Evolutionary conservation across 2,329 filamentous ascomycete genomes (phyloP).

Genomic region (Talaromyces sp.): DNA sequence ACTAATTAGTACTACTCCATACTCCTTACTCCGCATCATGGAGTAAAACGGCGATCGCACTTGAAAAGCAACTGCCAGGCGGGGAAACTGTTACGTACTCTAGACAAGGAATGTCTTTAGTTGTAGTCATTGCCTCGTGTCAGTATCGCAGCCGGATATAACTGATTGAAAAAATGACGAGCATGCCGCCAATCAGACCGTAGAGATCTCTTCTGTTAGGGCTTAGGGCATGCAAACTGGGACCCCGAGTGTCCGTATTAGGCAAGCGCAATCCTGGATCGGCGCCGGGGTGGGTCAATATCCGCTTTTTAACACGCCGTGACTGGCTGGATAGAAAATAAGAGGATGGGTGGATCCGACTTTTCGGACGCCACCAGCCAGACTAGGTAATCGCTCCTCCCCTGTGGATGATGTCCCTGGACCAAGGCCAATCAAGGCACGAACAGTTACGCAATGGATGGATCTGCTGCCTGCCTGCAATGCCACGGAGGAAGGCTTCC

Average conservation of each 20-base stretch:
- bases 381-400: not conserved
- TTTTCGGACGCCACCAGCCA: not conserved
- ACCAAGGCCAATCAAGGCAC: not conserved
- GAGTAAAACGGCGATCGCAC: not conserved
- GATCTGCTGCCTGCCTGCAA: not conserved
- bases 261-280: not conserved
- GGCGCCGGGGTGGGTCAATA: not conserved
- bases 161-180: not conserved
- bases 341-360: not conserved
- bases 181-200: not conserved
- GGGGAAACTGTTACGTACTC: not conserved
- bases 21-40: not conserved
- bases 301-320: not conserved
- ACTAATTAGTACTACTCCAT: not conserved
- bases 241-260: not conserved
- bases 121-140: constrained; percentile 2
- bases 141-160: not conserved
- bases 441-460: constrained; percentile 8
- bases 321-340: not conserved
- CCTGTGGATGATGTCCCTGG: not conserved
- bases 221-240: constrained; percentile 3
- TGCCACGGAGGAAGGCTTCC: not conserved
- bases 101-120: not conserved
- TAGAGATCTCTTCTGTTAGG: not conserved
- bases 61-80: not conserved